Evolutionary conservation across 768 basidiomycete genomes (phyloP), one percentile per base, ranked within the genome.

Genomic region (Rhodosporidiobolus sp.): DNA sequence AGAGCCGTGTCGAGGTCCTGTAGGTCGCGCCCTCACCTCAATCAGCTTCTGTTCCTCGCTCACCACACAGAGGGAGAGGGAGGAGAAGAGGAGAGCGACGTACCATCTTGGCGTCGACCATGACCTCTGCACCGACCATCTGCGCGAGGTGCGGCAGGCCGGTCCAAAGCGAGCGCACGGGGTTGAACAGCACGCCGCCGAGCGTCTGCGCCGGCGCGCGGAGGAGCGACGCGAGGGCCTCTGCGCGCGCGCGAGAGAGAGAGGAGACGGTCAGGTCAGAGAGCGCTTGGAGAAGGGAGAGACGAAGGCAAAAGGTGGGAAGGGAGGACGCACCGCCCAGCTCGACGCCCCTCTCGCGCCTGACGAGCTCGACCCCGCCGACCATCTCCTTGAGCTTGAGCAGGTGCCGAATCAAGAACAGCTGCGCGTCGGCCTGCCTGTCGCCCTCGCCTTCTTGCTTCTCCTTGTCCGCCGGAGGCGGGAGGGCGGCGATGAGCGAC

Each of bases 321-420:
- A 20, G 34, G 10, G n/a, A 52, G 19, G 32, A 56, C 65, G 60
- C 45, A 75, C 74, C 74, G 3, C 69, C 71, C 3, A 75, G 35
- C 70, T 57, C 20, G 70, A 69, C 32, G 74, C 82, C 76, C 84
- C 86, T 20, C 45, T 85, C 85, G 69, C 82, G 83, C 60, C 84
- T 83, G 19, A 82, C 86, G 38, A 91, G 81, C 70, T 90, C 91
- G 48, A 92, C 82, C 76, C 88, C 89, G 53, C 88, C 85, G 14
- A 89, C 85, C 74, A 96, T 87, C 82, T 99, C 96, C 80, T 96
- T 98, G 70, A 98, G 80, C 45, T 97, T 89, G 62, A 98, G 82
- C 30, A 97, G 80, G 81, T 99, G 94, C 54, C 94, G 86, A 34
- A 94, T 88, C 52, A 95, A 86, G 84, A 99, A 98, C 22, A 98